Base-by-base conservation (phyloP, 495 filamentous ascomycete genomes). In the Penicillium nucicola region DNA sequence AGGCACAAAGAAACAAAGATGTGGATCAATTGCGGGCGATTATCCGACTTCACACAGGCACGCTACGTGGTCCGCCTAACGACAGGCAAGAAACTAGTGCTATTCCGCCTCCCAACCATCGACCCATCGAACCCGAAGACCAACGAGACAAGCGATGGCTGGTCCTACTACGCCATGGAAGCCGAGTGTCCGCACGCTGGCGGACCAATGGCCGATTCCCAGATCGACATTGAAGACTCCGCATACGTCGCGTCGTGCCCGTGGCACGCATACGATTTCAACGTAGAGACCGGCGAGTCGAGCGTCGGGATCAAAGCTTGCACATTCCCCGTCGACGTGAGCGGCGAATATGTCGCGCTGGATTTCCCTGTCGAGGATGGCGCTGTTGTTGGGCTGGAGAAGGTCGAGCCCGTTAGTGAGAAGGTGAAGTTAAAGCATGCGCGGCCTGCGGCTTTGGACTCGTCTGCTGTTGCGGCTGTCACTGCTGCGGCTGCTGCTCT, bases 211-310 rank as follows among this genome's bases (percentile, higher is more conserved):
- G 60, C 68, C 35, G 77, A 77, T 44, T 75, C 75, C 1, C 62
- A 64, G 15, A 65, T 80, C 30, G 77, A 80, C 45, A 80, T 80
- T 53, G 77, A 80, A 36, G 76, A 80, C 47, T 78, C 76, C 0
- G 74, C 72, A 0, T 80, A 80, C 47, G 62, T 80, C 42, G 76
- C 68, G n/a, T 78, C 76, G 0, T 80, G 77, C 46, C 77, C 77
- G 15, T 80, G 77, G 77, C 77, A 80, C 56, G 77, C 77, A 4
- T 80, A 80, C 61, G 77, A 80, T 52, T 80, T 80, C 56, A 80
- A 80, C 50, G 72, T 80, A 52, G 75, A 80, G 58, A 80, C 77
- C 1, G 77, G 77, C 43, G 76, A 78, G 59, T 80, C 76, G 9
- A 80, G 76, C 49, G 72, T 76, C 3, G 77, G 77, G 6, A 71